These are phyloP conservation scores for Rhodosporidiobolus sp. DNA, from an alignment of 768 basidiomycete genomes.

Conservation along the genomic window DNA sequence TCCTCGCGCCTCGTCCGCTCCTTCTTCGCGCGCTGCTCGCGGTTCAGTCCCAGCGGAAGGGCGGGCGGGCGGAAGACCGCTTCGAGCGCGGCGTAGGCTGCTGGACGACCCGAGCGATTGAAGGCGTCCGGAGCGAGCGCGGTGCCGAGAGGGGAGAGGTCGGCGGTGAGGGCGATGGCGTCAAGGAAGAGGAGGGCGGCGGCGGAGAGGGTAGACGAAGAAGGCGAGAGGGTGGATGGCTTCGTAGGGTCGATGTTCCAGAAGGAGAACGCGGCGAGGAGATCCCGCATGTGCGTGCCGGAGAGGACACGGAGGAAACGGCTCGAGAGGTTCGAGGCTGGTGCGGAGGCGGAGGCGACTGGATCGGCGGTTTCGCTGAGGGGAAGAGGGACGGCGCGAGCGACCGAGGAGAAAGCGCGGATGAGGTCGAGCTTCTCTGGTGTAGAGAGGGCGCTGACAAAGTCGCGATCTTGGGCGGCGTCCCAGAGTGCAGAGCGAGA, in stretches of 20 bases:
- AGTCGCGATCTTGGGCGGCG: background rate
- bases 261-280: too few species aligned
- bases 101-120: background rate
- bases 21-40: background rate
- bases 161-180: background rate
- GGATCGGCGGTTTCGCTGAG: background rate
- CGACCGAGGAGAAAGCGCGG: background rate
- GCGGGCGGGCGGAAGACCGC: background rate
- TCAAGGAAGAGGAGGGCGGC: constrained; percentile 14
- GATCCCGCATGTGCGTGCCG: too few species aligned
- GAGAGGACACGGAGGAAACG: too few species aligned
- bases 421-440: constrained; percentile 6
- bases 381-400: background rate
- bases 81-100: background rate
- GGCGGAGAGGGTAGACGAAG: too few species aligned
- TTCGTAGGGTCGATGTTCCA: too few species aligned
- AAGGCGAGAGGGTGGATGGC: background rate
- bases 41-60: background rate
- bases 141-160: background rate
- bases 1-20: background rate
- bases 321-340: too few species aligned
- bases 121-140: background rate
- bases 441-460: background rate
- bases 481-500: background rate
- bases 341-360: background rate